Evolutionary conservation across 2,329 filamentous ascomycete genomes (phyloP).

Genomic region (Ceratocystis lukuohia): DNA sequence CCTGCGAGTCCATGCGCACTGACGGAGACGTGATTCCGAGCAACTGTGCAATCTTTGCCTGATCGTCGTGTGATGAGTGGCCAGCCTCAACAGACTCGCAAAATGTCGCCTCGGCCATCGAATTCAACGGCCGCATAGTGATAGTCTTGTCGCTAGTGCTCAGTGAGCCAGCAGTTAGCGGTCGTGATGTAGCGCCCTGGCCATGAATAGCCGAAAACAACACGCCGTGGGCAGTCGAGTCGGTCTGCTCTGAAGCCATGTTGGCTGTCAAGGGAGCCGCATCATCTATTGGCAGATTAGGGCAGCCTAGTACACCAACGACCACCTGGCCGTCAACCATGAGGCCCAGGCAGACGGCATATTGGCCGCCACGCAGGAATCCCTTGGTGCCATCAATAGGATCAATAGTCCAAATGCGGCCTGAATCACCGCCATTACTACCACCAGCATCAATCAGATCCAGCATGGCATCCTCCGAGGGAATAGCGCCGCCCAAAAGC

Average conservation of each 20-base stretch:
- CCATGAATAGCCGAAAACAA: constrained; percentile 75
- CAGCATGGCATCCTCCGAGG: constrained; percentile 52
- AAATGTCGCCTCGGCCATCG: constrained; percentile 73
- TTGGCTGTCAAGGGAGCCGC: constrained; percentile 46
- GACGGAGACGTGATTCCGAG: constrained; percentile 81
- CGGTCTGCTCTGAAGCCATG: constrained; percentile 50
- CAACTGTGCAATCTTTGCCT: constrained; percentile 56
- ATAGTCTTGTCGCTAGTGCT: constrained; percentile 46
- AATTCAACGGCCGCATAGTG: constrained; percentile 47
- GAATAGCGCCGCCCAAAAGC: constrained; percentile 54
- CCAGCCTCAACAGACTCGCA: constrained; percentile 93
- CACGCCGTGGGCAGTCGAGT: constrained; percentile 62
- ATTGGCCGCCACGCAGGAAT: constrained; percentile 90
- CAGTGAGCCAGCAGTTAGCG: constrained; percentile 47
- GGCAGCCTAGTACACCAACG: constrained; percentile 87
- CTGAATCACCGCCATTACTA: constrained; percentile 56
- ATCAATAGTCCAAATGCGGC: constrained; percentile 90
- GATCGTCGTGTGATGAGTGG: constrained; percentile 81
- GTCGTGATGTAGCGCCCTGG: constrained; percentile 65
- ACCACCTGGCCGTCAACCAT: constrained; percentile 89
- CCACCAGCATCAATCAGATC: constrained; percentile 53
- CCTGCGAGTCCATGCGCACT: constrained; percentile 94
- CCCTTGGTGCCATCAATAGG: constrained; percentile 97
- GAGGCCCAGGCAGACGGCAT: constrained; percentile 84
- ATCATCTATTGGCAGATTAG: constrained; percentile 86